A percentile compares a stretch with the other conserved stretches of the same genome.
Evolutionary conservation across 139 green algal genomes (phyloP).

Genomic region (Picochlorum costavermella): DNA sequence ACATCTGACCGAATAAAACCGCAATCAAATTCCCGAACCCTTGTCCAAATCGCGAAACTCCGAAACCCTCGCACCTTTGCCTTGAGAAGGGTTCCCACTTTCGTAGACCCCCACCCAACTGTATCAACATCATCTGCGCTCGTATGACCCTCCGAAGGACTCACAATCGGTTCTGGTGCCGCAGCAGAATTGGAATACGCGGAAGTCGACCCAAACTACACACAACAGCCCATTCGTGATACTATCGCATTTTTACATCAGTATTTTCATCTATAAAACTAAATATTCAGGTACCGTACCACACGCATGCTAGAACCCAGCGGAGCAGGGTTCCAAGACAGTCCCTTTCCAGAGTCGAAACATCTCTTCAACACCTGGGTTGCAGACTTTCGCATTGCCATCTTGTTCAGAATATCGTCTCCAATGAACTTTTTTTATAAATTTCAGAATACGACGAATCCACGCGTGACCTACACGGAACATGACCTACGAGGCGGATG

Average conservation of each 20-base stretch:
- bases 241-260: too few relatives aligned
- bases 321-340: too few relatives aligned
- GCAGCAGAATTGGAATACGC: not conserved
- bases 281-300: not conserved
- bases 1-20: not conserved
- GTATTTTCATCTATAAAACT: not conserved
- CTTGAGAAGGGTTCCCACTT: not conserved
- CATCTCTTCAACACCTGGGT: too few relatives aligned
- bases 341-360: too few relatives aligned
- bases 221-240: not conserved
- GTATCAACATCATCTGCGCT: slow-evolving; percentile 13
- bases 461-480: too few relatives aligned
- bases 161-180: not conserved
- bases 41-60: not conserved
- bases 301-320: not conserved
- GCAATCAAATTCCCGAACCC: not conserved
- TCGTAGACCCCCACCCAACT: slow-evolving; percentile 21
- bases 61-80: slow-evolving; percentile 13
- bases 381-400: too few relatives aligned
- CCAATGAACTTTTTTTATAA: too few relatives aligned
- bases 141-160: not conserved
- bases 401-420: too few relatives aligned
- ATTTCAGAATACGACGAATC: too few relatives aligned
- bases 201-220: slow-evolving; percentile 9
- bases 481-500: not conserved